Conservation (phyloP, 129 eudicot genomes). For the Centella asiatica region DNA sequence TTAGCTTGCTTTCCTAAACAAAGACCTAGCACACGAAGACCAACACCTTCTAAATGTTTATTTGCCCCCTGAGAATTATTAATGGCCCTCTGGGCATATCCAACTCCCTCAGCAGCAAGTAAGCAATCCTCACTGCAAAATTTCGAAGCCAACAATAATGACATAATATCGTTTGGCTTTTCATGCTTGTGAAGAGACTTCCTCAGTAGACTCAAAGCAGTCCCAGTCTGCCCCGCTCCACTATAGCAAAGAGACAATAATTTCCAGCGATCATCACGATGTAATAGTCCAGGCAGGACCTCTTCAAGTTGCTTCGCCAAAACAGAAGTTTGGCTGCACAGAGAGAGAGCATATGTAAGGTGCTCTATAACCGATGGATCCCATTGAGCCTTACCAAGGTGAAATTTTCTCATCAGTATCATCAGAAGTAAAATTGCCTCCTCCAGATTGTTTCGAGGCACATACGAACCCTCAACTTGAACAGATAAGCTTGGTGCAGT, state of each 20-base stretch:
- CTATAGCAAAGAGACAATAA: conserved; percentile 57
- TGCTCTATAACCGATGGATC: conserved; percentile 78
- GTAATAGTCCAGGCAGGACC: conserved; percentile 64
- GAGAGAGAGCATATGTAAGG: conserved; percentile 74
- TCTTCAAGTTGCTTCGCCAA: conserved; percentile 86
- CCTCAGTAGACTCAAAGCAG: conserved; percentile 59
- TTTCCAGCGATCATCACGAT: conserved; percentile 74
- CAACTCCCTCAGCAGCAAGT: conserved; percentile 71
- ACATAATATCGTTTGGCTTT: conserved; percentile 52
- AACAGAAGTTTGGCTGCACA: conserved; percentile 71
- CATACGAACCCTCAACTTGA: conserved; percentile 62
- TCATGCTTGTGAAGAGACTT: conserved; percentile 64
- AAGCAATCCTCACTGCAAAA: conserved; percentile 56
- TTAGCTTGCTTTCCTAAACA: conserved; percentile 83
- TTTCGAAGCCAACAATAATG: conserved; percentile 64
- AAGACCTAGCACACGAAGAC: conserved; percentile 69
- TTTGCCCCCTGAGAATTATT: conserved; percentile 29
- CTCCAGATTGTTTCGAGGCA: conserved; percentile 76
- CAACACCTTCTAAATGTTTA: conserved; percentile 65
- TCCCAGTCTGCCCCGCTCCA: conserved; percentile 42
- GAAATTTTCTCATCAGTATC: conserved; percentile 70
- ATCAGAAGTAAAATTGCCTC: conserved; percentile 82
- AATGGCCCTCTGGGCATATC: conserved; percentile 69
- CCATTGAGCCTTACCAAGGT: conserved; percentile 68
- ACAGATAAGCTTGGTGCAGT: conserved; percentile 67